Base-by-base conservation (phyloP, 495 filamentous ascomycete species). In the Immersiella caudata region DNA sequence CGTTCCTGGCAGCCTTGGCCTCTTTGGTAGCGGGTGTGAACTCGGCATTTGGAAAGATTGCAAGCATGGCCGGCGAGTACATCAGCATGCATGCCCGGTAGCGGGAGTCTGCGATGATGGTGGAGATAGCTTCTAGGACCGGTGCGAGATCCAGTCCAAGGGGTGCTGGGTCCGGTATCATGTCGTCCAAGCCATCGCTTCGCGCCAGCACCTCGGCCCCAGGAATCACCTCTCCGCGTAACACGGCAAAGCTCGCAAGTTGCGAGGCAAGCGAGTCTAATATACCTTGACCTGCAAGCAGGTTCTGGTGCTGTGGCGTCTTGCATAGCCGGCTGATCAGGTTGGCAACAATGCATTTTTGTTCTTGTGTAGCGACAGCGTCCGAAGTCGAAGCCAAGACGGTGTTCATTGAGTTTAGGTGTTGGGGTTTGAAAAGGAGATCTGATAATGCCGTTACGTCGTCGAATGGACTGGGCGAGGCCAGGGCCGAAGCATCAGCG, bases 261-360 rank as follows among this genome's bases (percentile, higher is more conserved):
- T 88, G 89, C 14, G 89, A 83, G 12, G 92, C 92, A 33, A 99
- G 83, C 16, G 89, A 87, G 75, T 97, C 92, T 60, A 98, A 81
- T 11, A 96, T 84, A 21, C 92, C 90, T 16, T 80, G 82, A 49
- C 87, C 86, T n/a, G 90, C 86, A 62, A 97, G 74, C 18, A 83
- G 72, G 36, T 85, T 84, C 74, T 91, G 91, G 63, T 96, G 90
- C 1, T 77, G 75, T 68, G 92, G 88, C 62, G 88, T 86, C 14
- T 76, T 84, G 74, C 90, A 93, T 52, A 92, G 78, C 55, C 64
- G 72, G 64, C 70, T 81, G 67, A 97, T 88, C 63, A 97, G 80
- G 29, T 85, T 81, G 29, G 89, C 85, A 2, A 88, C 85, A 9
- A 75, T 36, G 90, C 80, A 50, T 85, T 85, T 89, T 67, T 94